These are phyloP conservation scores for Aspergillus panamensis DNA, from an alignment of 495 filamentous ascomycete species.

Conservation along the genomic window DNA sequence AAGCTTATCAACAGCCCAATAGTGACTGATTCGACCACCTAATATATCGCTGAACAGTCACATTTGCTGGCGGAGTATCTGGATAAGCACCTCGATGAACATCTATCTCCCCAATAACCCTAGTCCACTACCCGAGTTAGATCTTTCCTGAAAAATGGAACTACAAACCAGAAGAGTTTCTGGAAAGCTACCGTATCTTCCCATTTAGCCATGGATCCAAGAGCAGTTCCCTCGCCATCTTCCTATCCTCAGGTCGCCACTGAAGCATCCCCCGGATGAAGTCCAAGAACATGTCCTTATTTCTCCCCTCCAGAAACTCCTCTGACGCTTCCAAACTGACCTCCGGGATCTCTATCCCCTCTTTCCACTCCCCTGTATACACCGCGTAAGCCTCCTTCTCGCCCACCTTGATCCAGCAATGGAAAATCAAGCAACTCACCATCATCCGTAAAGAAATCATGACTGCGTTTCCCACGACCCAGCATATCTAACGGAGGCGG, in stretches of 20 bases:
- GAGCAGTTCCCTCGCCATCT: constrained; percentile 42
- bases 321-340: constrained; percentile 35
- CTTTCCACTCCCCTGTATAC: constrained; percentile 33
- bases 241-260: constrained; percentile 46
- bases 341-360: constrained; percentile 27
- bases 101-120: no score
- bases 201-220: constrained; percentile 41
- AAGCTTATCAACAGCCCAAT: no score
- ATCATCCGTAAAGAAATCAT: constrained; percentile 37
- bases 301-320: constrained; percentile 29
- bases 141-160: no score
- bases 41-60: no score
- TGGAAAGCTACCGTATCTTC: no score
- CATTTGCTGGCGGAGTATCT: no score
- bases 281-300: constrained; percentile 40
- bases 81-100: no score
- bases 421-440: constrained; percentile 25
- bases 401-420: not conserved
- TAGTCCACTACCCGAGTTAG: no score
- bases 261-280: constrained; percentile 48
- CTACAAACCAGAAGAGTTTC: no score
- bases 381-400: constrained; percentile 15
- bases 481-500: constrained; percentile 44
- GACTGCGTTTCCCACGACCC: constrained; percentile 30
- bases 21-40: no score